Conservation (phyloP, 306 rosid species). For the Medicago lupulina region DNA sequence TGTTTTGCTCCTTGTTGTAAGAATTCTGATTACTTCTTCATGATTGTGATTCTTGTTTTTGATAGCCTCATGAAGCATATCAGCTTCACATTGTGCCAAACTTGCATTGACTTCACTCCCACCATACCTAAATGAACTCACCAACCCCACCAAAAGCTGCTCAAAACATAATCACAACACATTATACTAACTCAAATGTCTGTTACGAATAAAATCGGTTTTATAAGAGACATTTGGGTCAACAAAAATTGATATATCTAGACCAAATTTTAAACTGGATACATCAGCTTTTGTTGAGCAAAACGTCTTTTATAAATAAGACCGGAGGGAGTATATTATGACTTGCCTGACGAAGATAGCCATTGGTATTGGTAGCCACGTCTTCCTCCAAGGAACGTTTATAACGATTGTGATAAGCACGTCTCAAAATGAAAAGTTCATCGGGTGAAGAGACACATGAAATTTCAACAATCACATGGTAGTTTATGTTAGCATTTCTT, state of each 20-base stretch:
- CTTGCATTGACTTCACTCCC: constrained; percentile 56
- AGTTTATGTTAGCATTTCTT: constrained; percentile 43
- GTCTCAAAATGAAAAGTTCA: constrained; percentile 65
- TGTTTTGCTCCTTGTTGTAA: constrained; percentile 73
- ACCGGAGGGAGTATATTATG: too few species aligned
- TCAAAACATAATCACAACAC: not conserved
- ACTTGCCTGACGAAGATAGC: constrained; percentile 74
- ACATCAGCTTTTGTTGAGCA: too few species aligned
- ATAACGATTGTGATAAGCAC: constrained; percentile 75
- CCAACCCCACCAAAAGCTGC: constrained; percentile 75
- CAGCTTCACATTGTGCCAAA: constrained; percentile 69
- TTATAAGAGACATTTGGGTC: too few species aligned
- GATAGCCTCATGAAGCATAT: constrained; percentile 64
- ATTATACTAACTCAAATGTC: not conserved
- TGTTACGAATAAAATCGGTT: too few species aligned
- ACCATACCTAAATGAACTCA: constrained; percentile 58
- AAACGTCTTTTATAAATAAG: too few species aligned
- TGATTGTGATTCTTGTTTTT: constrained; percentile 51
- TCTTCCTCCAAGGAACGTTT: constrained; percentile 86
- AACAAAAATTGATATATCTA: too few species aligned
- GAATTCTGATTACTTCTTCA: constrained; percentile 76
- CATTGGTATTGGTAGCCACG: constrained; percentile 64
- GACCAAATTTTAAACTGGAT: too few species aligned
- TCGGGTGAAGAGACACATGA: constrained; percentile 66
- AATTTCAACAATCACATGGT: constrained; percentile 65